Base-by-base conservation (phyloP, 345 rosid species). In the Clausena lansium region DNA sequence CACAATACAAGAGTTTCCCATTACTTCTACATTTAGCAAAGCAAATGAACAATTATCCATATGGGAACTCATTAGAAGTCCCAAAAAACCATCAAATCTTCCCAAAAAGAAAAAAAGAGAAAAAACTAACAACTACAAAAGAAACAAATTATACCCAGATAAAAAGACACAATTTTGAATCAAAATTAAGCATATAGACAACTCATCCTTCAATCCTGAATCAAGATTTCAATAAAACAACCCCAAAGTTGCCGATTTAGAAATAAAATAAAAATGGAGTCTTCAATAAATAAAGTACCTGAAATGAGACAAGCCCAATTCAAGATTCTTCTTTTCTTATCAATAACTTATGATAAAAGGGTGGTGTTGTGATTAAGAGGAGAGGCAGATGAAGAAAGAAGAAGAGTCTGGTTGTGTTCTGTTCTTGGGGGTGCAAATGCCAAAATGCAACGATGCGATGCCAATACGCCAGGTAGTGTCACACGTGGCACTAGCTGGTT, bases 401-500 rank as follows among this genome's bases (percentile, higher is more conserved):
- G 61, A 69, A 32, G 36, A 27, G 70, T 30, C 72, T 36, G 20
- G 9, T 9, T 22, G 41, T n/a, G n/a, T 74, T 39, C 47, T 39
- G 61, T 55, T 5, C 50, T 35, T 22, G 25, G 63, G 35, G 6
- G 20, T n/a, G 62, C 14, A 24, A 7, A 0, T 77, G 67, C 66
- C 19, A 69, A 69, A 61, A 62, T 28, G 75, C 72, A 45, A 57
- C 70, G 91, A 87, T 84, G 91, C 93, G 83, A 87, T 85, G 85
- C 86, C 80, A 77, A 85, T 75, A 32, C 74, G 91, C 92, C 96
- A 87, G 89, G 90, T 84, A 85, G 87, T 72, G 79, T 32, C 74
- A 79, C 94, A 93, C 98, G 94, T 90, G 97, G 91, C 93, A 83
- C 64, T 58, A 62, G 82, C 80, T 82, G 45, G 70, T 76, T 75